Percentiles rank a stretch among this genome's conserved stretches.
Evolutionary conservation across 495 filamentous ascomycete species (phyloP).

Genomic region (Neurospora sp.): DNA sequence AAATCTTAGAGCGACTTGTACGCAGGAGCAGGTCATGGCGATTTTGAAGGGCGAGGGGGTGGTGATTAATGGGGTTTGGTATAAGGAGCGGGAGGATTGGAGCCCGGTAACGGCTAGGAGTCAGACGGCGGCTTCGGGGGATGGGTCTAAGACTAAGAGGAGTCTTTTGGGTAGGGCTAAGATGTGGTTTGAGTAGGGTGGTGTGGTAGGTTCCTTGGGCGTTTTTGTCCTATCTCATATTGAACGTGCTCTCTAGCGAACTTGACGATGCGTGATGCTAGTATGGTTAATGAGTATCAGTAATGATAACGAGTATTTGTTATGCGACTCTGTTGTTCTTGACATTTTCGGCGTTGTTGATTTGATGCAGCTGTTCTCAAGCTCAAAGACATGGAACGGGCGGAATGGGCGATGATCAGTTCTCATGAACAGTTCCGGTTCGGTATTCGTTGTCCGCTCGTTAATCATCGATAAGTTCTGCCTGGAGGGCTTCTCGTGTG

Average conservation of each 20-base stretch:
- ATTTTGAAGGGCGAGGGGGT: constrained; percentile 35
- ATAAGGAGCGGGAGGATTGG: constrained; percentile 35
- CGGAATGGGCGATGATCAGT: background rate
- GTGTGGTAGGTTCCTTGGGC: background rate
- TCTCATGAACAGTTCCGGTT: background rate
- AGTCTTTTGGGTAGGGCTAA: background rate
- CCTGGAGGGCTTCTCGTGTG: background rate
- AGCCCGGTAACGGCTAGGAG: constrained; percentile 22
- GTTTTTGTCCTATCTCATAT: background rate
- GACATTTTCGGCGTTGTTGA: background rate
- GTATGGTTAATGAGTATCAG: background rate
- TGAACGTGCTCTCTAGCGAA: background rate
- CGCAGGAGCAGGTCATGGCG: constrained; percentile 30
- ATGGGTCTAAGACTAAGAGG: constrained; percentile 16
- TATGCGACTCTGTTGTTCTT: background rate
- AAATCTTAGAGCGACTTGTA: constrained; percentile 40
- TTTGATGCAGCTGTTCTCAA: background rate
- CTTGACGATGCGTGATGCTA: background rate
- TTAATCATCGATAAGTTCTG: background rate
- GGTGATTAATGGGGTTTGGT: constrained; percentile 43
- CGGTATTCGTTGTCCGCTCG: background rate
- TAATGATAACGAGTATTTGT: background rate
- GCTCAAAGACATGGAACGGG: background rate
- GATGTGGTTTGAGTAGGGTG: background rate
- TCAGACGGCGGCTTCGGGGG: constrained; percentile 19